Conservation (phyloP, 768 basidiomycete genomes). For the Tricholoma terreum region DNA sequence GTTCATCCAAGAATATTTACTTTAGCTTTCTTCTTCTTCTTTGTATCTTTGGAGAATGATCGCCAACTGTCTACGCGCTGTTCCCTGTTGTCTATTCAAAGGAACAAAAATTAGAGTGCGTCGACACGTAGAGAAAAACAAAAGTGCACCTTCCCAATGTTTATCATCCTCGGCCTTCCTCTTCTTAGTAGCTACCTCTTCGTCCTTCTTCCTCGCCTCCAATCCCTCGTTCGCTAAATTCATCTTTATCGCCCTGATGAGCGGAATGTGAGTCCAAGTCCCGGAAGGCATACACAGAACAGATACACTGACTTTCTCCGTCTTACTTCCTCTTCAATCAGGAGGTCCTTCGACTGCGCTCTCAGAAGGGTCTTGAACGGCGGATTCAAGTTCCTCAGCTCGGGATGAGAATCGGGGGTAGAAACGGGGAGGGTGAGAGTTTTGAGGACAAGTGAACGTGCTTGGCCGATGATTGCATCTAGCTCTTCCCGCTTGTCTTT, state of each 20-base stretch:
- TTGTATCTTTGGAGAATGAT: constrained; percentile 58
- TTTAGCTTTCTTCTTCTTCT: constrained; percentile 86
- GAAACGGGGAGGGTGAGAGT: constrained; percentile 57
- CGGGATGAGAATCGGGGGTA: constrained; percentile 56
- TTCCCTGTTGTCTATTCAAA: constrained; percentile 55
- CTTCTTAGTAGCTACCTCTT: constrained; percentile 72
- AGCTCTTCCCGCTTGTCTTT: constrained; percentile 77
- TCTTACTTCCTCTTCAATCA: constrained; percentile 89
- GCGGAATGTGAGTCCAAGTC: constrained; percentile 3
- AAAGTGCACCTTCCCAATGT: constrained; percentile 75
- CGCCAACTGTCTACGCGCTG: constrained; percentile 86
- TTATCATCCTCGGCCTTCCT: constrained; percentile 88
- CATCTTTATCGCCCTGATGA: constrained; percentile 78
- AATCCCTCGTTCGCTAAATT: constrained; percentile 89
- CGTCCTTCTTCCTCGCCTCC: constrained; percentile 91
- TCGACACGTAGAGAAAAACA: neutral
- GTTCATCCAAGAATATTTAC: constrained; percentile 59
- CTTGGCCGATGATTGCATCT: constrained; percentile 74
- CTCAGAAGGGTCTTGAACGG: constrained; percentile 66
- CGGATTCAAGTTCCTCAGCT: constrained; percentile 54
- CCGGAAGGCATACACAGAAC: neutral
- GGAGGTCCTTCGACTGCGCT: constrained; percentile 72
- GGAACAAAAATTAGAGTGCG: neutral
- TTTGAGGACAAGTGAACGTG: constrained; percentile 67
- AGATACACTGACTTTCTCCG: constrained; percentile 64